phyloP scores from a whole-genome alignment of 192 early-diverging fungal species.

The Spizellomyces sp. region DNA sequence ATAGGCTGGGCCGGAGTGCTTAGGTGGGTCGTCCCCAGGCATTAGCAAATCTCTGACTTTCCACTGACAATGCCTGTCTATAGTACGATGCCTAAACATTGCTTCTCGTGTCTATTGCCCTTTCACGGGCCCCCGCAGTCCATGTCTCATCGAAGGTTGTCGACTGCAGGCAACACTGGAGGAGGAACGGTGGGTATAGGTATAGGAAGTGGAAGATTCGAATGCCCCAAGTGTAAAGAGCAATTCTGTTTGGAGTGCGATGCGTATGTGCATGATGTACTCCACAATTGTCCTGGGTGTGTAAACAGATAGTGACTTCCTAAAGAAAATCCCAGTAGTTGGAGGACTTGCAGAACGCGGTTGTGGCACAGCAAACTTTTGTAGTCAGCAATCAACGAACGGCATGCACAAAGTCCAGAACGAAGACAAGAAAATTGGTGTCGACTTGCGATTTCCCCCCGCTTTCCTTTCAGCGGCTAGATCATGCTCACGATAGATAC shows the following conservation, averaged over 20 bases:
- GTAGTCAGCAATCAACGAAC: no score
- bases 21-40: background rate
- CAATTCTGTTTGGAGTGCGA: constrained; percentile 92
- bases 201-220: constrained; percentile 54
- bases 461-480: no score
- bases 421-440: no score
- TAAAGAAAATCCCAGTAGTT: background rate
- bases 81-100: background rate
- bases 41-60: background rate
- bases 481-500: no score
- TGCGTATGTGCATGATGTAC: constrained; percentile 86
- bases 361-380: no score
- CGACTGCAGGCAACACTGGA: constrained; percentile 21
- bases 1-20: constrained; percentile 41
- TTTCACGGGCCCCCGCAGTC: constrained; percentile 27
- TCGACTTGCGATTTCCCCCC: no score
- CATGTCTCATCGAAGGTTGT: constrained; percentile 5
- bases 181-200: constrained; percentile 8
- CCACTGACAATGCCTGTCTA: constrained; percentile 1
- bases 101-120: constrained; percentile 27
- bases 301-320: constrained; percentile 11
- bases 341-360: no score
- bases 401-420: no score
- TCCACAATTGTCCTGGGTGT: constrained; percentile 80
- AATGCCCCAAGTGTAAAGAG: constrained; percentile 76